phyloP scores from a whole-genome alignment of 495 filamentous ascomycete genomes.

The Oidiodendron maius region DNA sequence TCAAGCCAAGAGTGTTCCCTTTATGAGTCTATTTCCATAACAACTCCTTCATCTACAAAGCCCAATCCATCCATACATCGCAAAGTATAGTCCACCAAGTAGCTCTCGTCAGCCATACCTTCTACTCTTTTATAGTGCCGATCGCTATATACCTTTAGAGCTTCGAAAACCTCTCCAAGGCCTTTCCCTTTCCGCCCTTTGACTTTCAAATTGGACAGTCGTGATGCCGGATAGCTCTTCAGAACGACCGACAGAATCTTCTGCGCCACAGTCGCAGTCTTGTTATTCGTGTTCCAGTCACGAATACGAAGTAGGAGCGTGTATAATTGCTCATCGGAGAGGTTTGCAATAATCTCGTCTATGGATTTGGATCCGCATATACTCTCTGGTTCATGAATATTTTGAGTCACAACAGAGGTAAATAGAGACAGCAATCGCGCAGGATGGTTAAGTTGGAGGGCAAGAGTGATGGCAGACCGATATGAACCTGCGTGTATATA shows the following conservation, averaged over 20 bases:
- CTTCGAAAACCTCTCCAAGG: slow-evolving; percentile 77
- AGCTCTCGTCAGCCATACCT: slow-evolving; percentile 89
- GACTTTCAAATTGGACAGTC: slow-evolving; percentile 53
- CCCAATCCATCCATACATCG: slow-evolving; percentile 66
- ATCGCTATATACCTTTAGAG: slow-evolving; percentile 80
- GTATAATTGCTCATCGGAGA: slow-evolving; percentile 79
- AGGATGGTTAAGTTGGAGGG: slow-evolving; percentile 89
- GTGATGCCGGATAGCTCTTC: slow-evolving; percentile 65
- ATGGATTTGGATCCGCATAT: slow-evolving; percentile 72
- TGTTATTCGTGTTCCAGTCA: slow-evolving; percentile 95
- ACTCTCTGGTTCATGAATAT: slow-evolving; percentile 51
- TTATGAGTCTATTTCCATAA: too few relatives aligned
- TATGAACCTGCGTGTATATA: slow-evolving; percentile 80
- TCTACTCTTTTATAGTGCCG: slow-evolving; percentile 83
- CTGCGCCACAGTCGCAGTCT: slow-evolving; percentile 81
- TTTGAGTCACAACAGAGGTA: slow-evolving; percentile 65
- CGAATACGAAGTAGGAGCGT: slow-evolving; percentile 70
- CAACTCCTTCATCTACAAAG: slow-evolving; percentile 12
- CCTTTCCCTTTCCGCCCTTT: slow-evolving; percentile 60
- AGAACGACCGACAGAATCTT: slow-evolving; percentile 76
- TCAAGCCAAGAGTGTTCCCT: too few relatives aligned
- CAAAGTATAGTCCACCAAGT: slow-evolving; percentile 86
- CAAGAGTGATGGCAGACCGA: slow-evolving; percentile 85
- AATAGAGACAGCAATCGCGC: slow-evolving; percentile 78
- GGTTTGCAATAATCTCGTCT: slow-evolving; percentile 72